phyloP scores from a whole-genome alignment of 2,329 filamentous ascomycete genomes.

The Epichloe typhina region DNA sequence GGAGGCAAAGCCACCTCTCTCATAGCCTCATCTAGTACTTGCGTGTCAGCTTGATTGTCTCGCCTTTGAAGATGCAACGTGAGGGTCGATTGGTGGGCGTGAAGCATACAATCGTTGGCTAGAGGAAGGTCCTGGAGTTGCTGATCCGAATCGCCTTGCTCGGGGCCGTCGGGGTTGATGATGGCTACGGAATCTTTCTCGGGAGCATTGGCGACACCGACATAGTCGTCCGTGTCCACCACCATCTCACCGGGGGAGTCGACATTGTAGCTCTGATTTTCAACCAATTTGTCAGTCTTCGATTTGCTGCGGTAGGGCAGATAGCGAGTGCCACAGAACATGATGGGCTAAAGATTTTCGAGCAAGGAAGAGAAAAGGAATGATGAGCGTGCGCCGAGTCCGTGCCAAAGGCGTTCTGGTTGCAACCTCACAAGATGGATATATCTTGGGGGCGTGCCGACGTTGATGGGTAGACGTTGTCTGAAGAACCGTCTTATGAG shows the following conservation, averaged over 20 bases:
- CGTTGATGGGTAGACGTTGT: background rate
- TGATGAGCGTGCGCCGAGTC: constrained; percentile 1
- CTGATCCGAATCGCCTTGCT: constrained; percentile 31
- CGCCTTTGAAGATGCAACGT: background rate
- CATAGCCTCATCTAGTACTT: constrained; percentile 61
- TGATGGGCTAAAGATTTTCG: constrained; percentile 7
- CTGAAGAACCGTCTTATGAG: background rate
- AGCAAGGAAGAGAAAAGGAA: constrained; percentile 6
- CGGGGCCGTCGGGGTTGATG: constrained; percentile 39
- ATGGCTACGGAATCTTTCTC: constrained; percentile 41
- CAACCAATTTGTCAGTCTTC: constrained; percentile 14
- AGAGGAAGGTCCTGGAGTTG: constrained; percentile 32
- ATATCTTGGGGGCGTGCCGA: background rate
- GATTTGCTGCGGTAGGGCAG: constrained; percentile 10
- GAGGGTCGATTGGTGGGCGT: constrained; percentile 1
- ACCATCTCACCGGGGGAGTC: constrained; percentile 43
- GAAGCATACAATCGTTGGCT: constrained; percentile 39
- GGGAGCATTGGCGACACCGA: constrained; percentile 32
- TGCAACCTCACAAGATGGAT: background rate
- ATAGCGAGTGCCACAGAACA: constrained; percentile 10
- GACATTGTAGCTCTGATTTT: constrained; percentile 36
- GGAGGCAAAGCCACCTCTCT: constrained; percentile 64
- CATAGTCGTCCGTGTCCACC: constrained; percentile 41
- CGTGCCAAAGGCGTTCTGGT: background rate
- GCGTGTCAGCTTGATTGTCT: background rate